A percentile compares a stretch with the other conserved stretches of the same genome.
phyloP scores from a whole-genome alignment of 2,329 filamentous ascomycete species.

The Paraphoma chrysanthemicola region DNA sequence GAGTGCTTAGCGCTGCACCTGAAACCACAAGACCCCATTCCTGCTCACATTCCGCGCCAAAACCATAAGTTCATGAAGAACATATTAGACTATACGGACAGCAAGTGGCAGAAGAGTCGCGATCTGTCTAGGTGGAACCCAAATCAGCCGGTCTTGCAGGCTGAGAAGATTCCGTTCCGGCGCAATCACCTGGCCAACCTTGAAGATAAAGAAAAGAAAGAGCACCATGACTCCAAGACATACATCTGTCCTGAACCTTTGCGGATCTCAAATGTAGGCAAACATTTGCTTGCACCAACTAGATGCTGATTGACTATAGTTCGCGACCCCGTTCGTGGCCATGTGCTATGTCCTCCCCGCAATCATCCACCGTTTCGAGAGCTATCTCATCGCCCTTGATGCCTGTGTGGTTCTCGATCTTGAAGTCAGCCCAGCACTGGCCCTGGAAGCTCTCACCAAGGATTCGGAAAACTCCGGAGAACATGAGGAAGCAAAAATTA shows the following conservation, averaged over 20 bases:
- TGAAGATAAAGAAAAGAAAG: constrained; percentile 62
- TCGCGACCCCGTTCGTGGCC: constrained; percentile 72
- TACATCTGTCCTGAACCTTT: constrained; percentile 81
- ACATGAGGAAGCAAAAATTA: constrained; percentile 69
- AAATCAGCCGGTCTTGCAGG: constrained; percentile 82
- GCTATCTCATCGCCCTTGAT: constrained; percentile 80
- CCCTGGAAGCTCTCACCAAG: constrained; percentile 90
- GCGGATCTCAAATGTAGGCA: constrained; percentile 74
- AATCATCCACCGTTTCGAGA: constrained; percentile 83
- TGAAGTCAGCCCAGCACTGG: constrained; percentile 69
- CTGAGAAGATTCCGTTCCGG: constrained; percentile 75
- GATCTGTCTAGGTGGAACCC: constrained; percentile 59
- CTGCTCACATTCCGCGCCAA: constrained; percentile 57
- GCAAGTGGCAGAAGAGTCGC: constrained; percentile 70
- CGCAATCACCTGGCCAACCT: constrained; percentile 76
- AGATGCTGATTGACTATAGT: constrained; percentile 53
- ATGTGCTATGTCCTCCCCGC: constrained; percentile 81
- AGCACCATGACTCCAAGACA: constrained; percentile 59
- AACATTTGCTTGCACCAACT: background rate
- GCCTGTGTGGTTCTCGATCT: constrained; percentile 72
- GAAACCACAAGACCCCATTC: constrained; percentile 70
- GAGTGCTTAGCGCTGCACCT: constrained; percentile 57
- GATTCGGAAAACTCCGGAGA: constrained; percentile 86
- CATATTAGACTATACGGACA: constrained; percentile 86
- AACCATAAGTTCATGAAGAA: constrained; percentile 51